These are phyloP conservation scores for Mycosphaerelloides madeirae DNA, from an alignment of 2,329 filamentous ascomycete genomes.

Conservation along the genomic window DNA sequence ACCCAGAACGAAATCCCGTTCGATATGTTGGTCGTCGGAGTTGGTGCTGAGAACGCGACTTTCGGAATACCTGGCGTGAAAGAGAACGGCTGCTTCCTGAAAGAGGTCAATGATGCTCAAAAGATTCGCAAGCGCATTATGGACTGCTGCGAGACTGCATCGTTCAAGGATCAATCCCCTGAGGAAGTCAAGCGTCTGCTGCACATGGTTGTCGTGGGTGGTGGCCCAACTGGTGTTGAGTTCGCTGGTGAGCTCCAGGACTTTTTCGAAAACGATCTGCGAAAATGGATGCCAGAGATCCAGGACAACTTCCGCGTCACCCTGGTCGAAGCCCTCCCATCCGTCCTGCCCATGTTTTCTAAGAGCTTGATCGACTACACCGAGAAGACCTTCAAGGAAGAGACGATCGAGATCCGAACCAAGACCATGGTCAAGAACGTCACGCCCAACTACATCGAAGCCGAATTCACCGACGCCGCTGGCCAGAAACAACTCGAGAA, in stretches of 20 bases:
- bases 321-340: conserved; percentile 92
- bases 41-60: conserved; percentile 96
- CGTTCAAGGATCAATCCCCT: conserved; percentile 88
- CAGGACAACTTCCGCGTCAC: conserved; percentile 94
- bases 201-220: conserved; percentile 86
- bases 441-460: conserved; percentile 87
- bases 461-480: conserved; percentile 73
- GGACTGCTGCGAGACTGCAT: conserved; percentile 98
- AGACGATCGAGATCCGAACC: conserved; percentile 93
- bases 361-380: conserved; percentile 99
- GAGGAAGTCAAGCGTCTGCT: conserved; percentile 90
- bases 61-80: conserved; percentile 93
- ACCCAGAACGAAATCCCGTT: conserved; percentile 86
- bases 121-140: conserved; percentile 97
- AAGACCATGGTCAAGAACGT: conserved; percentile 99
- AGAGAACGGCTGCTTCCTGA: conserved; percentile 95
- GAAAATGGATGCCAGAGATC: conserved; percentile 96
- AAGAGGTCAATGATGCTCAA: conserved; percentile 96
- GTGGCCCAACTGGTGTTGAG: conserved; percentile 94
- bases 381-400: conserved; percentile 97
- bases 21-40: conserved; percentile 96
- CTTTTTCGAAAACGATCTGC: conserved; percentile 97
- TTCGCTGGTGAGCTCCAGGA: conserved; percentile 98
- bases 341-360: conserved; percentile 93
- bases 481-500: conserved; percentile 75